Evolutionary conservation across 1,139 yeast genomes (phyloP).

Genomic region (Saccharomyces hybrid): DNA sequence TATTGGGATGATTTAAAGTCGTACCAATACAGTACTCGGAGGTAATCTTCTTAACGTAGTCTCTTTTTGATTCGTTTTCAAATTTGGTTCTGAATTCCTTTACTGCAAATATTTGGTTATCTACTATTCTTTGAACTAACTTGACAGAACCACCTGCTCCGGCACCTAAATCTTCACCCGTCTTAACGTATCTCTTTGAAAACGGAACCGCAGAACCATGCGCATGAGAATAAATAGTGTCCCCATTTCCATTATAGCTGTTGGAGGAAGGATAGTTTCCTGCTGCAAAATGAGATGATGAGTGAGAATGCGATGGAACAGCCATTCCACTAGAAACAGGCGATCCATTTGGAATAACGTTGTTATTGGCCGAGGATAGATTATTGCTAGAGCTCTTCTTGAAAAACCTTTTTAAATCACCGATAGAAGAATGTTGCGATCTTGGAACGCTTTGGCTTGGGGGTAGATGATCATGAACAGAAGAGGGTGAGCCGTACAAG

Average conservation of each 20-base stretch:
- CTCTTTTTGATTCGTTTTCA: constrained; percentile 70
- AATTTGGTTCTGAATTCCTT: constrained; percentile 81
- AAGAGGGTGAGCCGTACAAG: constrained; percentile 25
- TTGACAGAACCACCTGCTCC: constrained; percentile 96
- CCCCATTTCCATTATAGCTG: constrained; percentile 25
- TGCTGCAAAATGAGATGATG: constrained; percentile 12
- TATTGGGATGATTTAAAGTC: constrained; percentile 82
- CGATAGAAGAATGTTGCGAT: constrained; percentile 62
- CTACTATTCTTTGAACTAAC: constrained; percentile 60
- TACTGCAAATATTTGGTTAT: constrained; percentile 76
- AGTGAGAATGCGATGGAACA: constrained; percentile 13
- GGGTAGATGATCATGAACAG: constrained; percentile 18
- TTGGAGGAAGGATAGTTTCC: constrained; percentile 16
- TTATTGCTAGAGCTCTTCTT: constrained; percentile 35
- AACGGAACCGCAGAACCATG: constrained; percentile 40
- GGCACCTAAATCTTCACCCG: constrained; percentile 84
- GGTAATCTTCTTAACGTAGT: constrained; percentile 87
- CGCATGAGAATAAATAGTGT: constrained; percentile 26
- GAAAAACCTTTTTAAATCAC: constrained; percentile 57
- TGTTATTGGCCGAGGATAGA: constrained; percentile 6
- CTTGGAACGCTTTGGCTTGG: constrained; percentile 26
- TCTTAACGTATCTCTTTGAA: constrained; percentile 69
- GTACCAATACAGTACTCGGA: constrained; percentile 95
- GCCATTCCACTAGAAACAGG: constrained; percentile 18
- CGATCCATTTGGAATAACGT: constrained; percentile 18